Base-by-base conservation (phyloP, 1,139 yeast genomes). In the Blastobotrys petasosporus region DNA sequence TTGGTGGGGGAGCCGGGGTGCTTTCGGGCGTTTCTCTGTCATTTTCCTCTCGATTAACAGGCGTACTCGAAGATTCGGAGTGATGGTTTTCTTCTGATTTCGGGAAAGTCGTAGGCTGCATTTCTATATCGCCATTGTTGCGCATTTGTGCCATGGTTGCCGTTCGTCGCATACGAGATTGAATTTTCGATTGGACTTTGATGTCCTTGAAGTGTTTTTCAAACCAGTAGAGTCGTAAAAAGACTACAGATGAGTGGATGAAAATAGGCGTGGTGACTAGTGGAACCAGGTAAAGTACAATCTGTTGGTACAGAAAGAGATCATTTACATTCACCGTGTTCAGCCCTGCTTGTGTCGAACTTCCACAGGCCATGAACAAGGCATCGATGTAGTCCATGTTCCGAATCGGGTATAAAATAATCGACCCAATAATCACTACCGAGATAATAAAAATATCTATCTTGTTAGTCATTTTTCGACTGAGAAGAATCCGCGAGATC, bases 271-370 rank as follows among this genome's bases (percentile, higher is more conserved):
- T 90, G 2, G 95, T 77, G 17, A 87, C 56, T 54, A 79, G 71
- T 32, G 94, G 68, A 2, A 77, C 29, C 16, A 58, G 28, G 43
- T 53, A 53, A 8, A 59, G 13, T 9, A 51, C 52, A 16, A 88
- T 75, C 62, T 90, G 97, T 64, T 92, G 97, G 66, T 82, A 90
- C 41, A 85, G 64, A 1, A 71, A 66, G 50, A 86, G 56, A 0
- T 68, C 63, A 59, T 85, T 85, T 34, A 82, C 56, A 59, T 87
- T 78, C 16, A 85, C 71, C 0, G 97, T 82, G 59, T 87, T 87
- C 49, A 94, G 69, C 0, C 99, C 99, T 1, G 96, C 95, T 61
- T 90, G 97, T 0, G 98, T 87, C 2, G 83, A 69, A 0, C 92
- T 79, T 3, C 95, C 92, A 5, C 81, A 68, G 0, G 88, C 75